Percentiles rank a stretch among this genome's conserved stretches.
Evolutionary conservation across 129 eudicot species (phyloP).

Genomic region (Lactuca sativa): DNA sequence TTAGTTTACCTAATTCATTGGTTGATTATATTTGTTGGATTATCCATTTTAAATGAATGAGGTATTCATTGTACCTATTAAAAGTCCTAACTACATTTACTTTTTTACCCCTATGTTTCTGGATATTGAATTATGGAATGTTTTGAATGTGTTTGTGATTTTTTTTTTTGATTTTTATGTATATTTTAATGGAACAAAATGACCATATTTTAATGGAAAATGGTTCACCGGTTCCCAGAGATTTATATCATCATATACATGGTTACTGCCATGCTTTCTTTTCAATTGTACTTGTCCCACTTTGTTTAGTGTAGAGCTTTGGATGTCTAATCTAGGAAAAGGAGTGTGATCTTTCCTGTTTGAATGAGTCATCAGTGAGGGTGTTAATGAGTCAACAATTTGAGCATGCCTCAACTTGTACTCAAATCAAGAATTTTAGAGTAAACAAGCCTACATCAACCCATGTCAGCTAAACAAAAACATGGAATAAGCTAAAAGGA

Average conservation of each 20-base stretch:
- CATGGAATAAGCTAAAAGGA: too few relatives aligned
- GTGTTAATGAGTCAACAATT: not conserved
- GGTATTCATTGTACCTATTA: too few relatives aligned
- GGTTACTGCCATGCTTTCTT: not conserved
- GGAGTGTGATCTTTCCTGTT: not conserved
- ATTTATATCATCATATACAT: constrained; percentile 17
- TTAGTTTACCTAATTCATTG: too few relatives aligned
- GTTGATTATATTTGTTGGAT: too few relatives aligned
- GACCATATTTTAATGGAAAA: constrained; percentile 32
- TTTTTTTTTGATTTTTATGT: too few relatives aligned
- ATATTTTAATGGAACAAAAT: too few relatives aligned
- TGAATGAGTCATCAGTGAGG: not conserved
- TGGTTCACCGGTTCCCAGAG: constrained; percentile 85
- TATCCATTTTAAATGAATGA: too few relatives aligned
- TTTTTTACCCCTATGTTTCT: too few relatives aligned
- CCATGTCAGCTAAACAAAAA: too few relatives aligned
- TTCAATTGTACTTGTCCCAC: constrained; percentile 5
- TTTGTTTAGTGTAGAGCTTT: not conserved
- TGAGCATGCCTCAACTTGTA: not conserved
- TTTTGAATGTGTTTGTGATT: too few relatives aligned
- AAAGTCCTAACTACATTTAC: too few relatives aligned
- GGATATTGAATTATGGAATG: too few relatives aligned
- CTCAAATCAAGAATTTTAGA: not conserved
- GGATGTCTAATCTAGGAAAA: not conserved
- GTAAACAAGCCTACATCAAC: not conserved